These are phyloP conservation scores for Gossypium turneri DNA, from an alignment of 345 rosid genomes.

Conservation along the genomic window DNA sequence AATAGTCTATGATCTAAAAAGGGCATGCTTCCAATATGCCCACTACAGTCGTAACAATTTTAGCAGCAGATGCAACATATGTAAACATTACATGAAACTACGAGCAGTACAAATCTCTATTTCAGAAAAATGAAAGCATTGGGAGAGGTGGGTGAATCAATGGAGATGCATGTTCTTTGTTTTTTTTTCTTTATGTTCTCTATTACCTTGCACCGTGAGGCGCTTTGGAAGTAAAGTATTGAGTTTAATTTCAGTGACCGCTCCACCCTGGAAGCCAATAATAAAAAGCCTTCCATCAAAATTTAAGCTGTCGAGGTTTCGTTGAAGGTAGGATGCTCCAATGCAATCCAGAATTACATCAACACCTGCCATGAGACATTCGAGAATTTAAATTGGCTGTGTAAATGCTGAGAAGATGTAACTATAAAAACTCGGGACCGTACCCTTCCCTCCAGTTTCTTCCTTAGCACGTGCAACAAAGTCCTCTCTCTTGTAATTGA, in stretches of 20 bases:
- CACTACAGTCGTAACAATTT: neutral
- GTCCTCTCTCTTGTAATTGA: conserved; percentile 89
- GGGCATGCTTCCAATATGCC: neutral
- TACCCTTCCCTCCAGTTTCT: conserved; percentile 85
- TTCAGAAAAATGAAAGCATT: neutral
- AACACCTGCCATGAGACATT: conserved; percentile 39
- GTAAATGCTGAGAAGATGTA: neutral
- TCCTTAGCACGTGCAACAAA: conserved; percentile 74
- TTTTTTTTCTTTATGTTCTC: neutral
- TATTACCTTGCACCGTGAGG: conserved; percentile 79
- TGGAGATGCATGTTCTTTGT: neutral
- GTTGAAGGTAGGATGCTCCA: conserved; percentile 74
- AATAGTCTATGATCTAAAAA: neutral
- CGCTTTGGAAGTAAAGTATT: conserved; percentile 59
- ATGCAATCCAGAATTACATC: conserved; percentile 80
- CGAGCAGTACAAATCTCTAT: neutral
- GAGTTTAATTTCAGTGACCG: conserved; percentile 53
- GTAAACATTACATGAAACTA: neutral
- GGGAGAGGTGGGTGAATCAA: neutral
- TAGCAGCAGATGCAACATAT: neutral
- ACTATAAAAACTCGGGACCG: neutral
- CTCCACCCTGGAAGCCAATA: conserved; percentile 70
- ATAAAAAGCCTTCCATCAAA: conserved; percentile 82
- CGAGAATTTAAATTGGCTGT: neutral
- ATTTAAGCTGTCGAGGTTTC: conserved; percentile 70